phyloP scores from a whole-genome alignment of 2,329 filamentous ascomycete species.

The Lachnellula hyalina region DNA sequence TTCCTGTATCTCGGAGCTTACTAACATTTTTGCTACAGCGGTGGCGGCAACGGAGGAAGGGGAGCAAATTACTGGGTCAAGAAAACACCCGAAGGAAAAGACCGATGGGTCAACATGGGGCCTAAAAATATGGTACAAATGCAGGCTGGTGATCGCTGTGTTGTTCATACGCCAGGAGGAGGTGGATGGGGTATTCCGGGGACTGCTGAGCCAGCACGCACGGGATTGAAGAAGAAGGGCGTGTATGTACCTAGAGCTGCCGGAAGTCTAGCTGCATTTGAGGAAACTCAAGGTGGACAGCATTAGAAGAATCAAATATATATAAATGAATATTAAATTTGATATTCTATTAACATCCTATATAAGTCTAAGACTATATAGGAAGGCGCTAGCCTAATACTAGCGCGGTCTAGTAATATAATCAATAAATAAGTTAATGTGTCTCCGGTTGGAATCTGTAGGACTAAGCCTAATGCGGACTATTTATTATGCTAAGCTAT shows the following conservation, averaged over 20 bases:
- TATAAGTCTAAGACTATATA: too few species aligned
- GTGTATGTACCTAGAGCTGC: not conserved
- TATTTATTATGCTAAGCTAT: too few species aligned
- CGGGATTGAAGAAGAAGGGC: not conserved
- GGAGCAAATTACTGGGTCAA: slow-evolving; percentile 72
- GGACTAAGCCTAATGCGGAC: too few species aligned
- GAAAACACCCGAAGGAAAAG: too few species aligned
- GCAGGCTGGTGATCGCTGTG: slow-evolving; percentile 19
- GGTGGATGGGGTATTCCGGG: slow-evolving; percentile 4
- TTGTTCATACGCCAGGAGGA: slow-evolving; percentile 21
- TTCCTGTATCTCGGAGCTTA: too few species aligned
- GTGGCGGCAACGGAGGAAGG: slow-evolving; percentile 69
- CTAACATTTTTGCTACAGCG: slow-evolving; percentile 30
- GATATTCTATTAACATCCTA: too few species aligned
- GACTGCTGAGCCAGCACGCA: too few species aligned
- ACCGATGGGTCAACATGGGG: slow-evolving; percentile 43
- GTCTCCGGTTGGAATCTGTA: too few species aligned
- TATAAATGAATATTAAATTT: too few species aligned
- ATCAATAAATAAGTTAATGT: too few species aligned
- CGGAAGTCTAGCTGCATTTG: not conserved
- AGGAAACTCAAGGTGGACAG: not conserved
- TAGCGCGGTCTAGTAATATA: too few species aligned
- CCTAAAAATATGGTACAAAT: slow-evolving; percentile 26
- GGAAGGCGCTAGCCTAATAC: too few species aligned
- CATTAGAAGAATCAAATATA: not conserved